Evolutionary conservation across 208 protist genomes (phyloP).

Genomic region (Phytomonas francai): DNA sequence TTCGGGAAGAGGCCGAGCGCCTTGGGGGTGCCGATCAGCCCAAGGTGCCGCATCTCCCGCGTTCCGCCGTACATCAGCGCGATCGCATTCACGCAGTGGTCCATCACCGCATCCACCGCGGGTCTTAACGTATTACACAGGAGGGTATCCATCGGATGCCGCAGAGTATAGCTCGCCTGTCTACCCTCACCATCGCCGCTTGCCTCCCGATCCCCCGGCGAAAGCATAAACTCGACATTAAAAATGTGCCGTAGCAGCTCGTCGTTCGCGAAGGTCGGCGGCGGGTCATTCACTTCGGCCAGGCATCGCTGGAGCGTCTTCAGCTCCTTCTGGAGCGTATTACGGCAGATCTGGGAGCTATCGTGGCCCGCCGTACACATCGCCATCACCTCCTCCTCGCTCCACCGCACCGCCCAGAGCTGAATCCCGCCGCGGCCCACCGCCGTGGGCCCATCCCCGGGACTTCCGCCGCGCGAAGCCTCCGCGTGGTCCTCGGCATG

Average conservation of each 20-base stretch:
- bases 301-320: slow-evolving; percentile 39
- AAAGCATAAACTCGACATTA: slow-evolving; percentile 62
- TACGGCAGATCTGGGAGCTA: not conserved
- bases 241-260: slow-evolving; percentile 46
- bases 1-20: slow-evolving; percentile 69
- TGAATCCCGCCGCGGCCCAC: slow-evolving; percentile 30
- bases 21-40: slow-evolving; percentile 72
- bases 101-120: slow-evolving; percentile 54
- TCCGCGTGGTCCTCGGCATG: not conserved
- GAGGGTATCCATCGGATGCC: slow-evolving; percentile 39
- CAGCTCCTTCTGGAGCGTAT: slow-evolving; percentile 22
- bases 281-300: slow-evolving; percentile 34
- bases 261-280: slow-evolving; percentile 40
- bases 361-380: slow-evolving; percentile 2
- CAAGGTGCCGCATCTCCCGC: slow-evolving; percentile 87
- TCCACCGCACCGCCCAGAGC: slow-evolving; percentile 20
- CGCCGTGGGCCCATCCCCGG: slow-evolving; percentile 12
- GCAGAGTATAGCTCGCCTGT: slow-evolving; percentile 37
- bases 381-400: slow-evolving; percentile 11
- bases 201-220: slow-evolving; percentile 11
- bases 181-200: not conserved
- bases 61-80: slow-evolving; percentile 80
- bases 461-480: not conserved
- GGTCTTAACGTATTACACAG: slow-evolving; percentile 47
- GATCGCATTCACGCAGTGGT: slow-evolving; percentile 70